Conservation (phyloP, 2,329 filamentous ascomycete species). For the Venturia pyrina region DNA sequence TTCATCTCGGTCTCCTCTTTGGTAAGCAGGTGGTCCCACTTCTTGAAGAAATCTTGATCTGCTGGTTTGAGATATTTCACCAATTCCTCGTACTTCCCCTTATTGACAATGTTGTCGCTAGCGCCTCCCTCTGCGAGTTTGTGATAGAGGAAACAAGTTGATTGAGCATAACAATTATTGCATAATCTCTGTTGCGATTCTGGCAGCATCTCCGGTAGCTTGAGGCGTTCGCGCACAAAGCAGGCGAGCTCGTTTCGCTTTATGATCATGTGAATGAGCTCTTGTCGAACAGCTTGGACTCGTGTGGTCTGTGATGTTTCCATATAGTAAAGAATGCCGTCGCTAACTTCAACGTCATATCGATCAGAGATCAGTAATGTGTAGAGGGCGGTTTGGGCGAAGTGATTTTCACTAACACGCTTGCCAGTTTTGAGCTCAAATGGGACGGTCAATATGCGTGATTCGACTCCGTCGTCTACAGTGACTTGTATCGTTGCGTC, state of each 20-base stretch:
- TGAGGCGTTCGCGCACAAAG: constrained; percentile 70
- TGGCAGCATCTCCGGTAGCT: constrained; percentile 78
- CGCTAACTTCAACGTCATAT: constrained; percentile 83
- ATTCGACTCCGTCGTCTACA: constrained; percentile 59
- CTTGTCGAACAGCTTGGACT: constrained; percentile 74
- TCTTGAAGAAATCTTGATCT: constrained; percentile 78
- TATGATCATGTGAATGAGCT: constrained; percentile 93
- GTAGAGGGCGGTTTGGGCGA: constrained; percentile 90
- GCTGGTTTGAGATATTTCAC: constrained; percentile 64
- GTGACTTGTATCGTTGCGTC: constrained; percentile 90
- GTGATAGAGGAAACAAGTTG: constrained; percentile 87
- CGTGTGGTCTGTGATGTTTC: constrained; percentile 79
- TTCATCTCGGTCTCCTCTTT: constrained; percentile 89
- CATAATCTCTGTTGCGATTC: constrained; percentile 61
- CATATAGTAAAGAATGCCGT: constrained; percentile 90
- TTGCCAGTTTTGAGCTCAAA: constrained; percentile 95
- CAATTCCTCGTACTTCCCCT: constrained; percentile 71
- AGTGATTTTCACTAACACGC: constrained; percentile 67
- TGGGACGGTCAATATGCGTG: constrained; percentile 69
- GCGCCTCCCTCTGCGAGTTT: constrained; percentile 78
- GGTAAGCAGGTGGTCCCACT: constrained; percentile 88
- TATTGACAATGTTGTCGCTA: constrained; percentile 70
- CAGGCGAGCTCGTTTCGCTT: constrained; percentile 84
- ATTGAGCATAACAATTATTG: constrained; percentile 80
- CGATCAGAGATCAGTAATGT: constrained; percentile 86